Percentiles rank a stretch among this genome's conserved stretches.
phyloP scores from a whole-genome alignment of 2,329 filamentous ascomycete genomes.

The Neonectria punicea region DNA sequence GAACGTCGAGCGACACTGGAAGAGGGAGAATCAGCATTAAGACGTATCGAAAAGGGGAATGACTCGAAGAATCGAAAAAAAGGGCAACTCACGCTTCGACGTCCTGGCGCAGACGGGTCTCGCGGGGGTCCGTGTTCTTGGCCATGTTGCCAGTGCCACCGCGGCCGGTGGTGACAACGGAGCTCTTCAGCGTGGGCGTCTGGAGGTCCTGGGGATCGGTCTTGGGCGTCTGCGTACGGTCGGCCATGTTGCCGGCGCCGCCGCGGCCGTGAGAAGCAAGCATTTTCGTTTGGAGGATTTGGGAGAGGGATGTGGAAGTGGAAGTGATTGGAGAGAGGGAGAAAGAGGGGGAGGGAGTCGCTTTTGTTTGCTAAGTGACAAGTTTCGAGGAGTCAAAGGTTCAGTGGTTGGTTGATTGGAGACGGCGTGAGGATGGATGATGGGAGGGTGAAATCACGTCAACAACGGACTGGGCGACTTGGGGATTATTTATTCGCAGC shows the following conservation, averaged over 20 bases:
- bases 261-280: conserved; percentile 78
- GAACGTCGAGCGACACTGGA: conserved; percentile 63
- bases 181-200: conserved; percentile 84
- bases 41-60: neutral
- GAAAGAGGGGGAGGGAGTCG: neutral
- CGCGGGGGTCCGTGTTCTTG: conserved; percentile 73
- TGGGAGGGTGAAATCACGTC: conserved; percentile 6
- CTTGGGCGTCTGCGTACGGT: conserved; percentile 61
- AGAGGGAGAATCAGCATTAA: conserved; percentile 21
- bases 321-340: neutral
- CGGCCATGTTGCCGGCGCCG: conserved; percentile 80
- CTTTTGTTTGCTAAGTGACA: neutral
- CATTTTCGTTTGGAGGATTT: conserved; percentile 46
- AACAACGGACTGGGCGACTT: neutral
- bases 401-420: neutral
- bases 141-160: conserved; percentile 92
- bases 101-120: conserved; percentile 85
- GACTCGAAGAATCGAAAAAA: conserved; percentile 13
- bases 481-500: conserved; percentile 16
- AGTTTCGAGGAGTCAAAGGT: conserved; percentile 2
- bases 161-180: conserved; percentile 89
- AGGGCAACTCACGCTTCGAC: conserved; percentile 71
- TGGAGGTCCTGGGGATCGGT: conserved; percentile 72
- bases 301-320: neutral
- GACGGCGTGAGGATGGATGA: neutral